These are phyloP conservation scores for Aspergillus sp. DNA, from an alignment of 2,329 filamentous ascomycete genomes.

Conservation along the genomic window DNA sequence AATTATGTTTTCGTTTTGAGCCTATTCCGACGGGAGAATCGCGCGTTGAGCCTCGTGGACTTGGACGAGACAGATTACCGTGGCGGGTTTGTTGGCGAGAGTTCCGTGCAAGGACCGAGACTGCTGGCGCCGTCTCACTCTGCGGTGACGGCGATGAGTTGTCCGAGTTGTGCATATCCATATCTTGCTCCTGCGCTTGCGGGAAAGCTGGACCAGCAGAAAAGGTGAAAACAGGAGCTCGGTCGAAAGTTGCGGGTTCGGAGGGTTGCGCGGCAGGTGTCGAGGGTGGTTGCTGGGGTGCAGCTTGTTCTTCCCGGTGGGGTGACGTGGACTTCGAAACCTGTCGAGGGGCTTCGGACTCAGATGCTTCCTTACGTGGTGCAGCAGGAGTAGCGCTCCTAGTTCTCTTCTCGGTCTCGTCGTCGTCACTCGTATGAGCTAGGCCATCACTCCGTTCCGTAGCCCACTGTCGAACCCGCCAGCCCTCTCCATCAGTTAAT, in stretches of 20 bases:
- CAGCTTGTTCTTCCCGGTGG: conserved; percentile 25
- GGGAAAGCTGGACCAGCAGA: conserved; percentile 43
- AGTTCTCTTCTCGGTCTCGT: conserved; percentile 42
- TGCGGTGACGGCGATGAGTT: conserved; percentile 28
- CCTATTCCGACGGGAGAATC: conserved; percentile 42
- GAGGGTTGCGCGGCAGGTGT: conserved; percentile 20
- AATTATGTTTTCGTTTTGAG: conserved; percentile 49
- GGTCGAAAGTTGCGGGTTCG: conserved; percentile 26
- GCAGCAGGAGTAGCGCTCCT: conserved; percentile 37
- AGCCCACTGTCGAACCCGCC: conserved; percentile 63
- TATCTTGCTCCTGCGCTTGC: conserved; percentile 37
- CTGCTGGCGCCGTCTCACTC: conserved; percentile 39
- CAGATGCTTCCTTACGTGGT: conserved; percentile 32
- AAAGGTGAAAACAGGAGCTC: conserved; percentile 45
- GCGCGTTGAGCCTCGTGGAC: conserved; percentile 37
- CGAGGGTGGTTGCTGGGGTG: conserved; percentile 22
- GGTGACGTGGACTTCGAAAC: conserved; percentile 31
- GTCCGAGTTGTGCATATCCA: conserved; percentile 46
- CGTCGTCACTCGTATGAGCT: conserved; percentile 44
- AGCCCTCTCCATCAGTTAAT: conserved; percentile 74
- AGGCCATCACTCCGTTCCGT: conserved; percentile 48
- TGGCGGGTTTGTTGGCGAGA: conserved; percentile 41
- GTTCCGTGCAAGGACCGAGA: conserved; percentile 45
- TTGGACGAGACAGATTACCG: conserved; percentile 38
- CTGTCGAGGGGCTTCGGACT: conserved; percentile 28